Evolutionary conservation across 1,139 yeast genomes (phyloP).

Genomic region (Diutina scorzettiae): DNA sequence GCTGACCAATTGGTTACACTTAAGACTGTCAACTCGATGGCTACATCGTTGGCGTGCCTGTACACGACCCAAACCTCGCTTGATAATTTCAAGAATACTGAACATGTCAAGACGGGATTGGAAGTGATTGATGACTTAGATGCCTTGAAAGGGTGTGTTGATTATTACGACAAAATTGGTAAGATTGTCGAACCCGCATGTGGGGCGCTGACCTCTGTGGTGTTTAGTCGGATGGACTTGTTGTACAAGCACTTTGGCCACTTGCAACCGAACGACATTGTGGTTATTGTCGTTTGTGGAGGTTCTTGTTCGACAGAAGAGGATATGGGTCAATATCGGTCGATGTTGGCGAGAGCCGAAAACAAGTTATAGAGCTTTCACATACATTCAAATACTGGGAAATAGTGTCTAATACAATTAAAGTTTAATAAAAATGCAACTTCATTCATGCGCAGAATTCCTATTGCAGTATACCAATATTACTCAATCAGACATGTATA

Average conservation of each 20-base stretch:
- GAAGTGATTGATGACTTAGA: conserved; percentile 25
- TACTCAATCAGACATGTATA: too few species aligned
- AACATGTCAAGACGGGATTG: conserved; percentile 12
- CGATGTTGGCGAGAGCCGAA: conserved; percentile 6
- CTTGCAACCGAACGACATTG: conserved; percentile 32
- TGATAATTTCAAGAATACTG: conserved; percentile 13
- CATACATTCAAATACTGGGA: too few species aligned
- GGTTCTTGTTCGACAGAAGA: conserved; percentile 27
- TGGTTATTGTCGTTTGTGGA: conserved; percentile 55
- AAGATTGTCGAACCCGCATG: conserved; percentile 30
- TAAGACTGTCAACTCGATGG: conserved; percentile 20
- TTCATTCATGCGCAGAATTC: too few species aligned
- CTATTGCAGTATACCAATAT: too few species aligned
- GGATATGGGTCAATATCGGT: conserved; percentile 7
- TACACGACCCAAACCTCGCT: conserved; percentile 21
- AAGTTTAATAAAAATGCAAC: too few species aligned
- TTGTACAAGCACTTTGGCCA: conserved; percentile 19
- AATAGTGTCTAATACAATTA: too few species aligned
- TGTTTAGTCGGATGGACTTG: conserved; percentile 26
- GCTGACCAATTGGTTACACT: conserved; percentile 19
- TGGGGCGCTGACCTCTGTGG: conserved; percentile 28
- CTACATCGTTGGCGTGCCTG: conserved; percentile 31
- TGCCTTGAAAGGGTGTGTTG: conserved; percentile 20
- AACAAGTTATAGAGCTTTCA: not conserved
- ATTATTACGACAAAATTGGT: conserved; percentile 16